Conservation (phyloP, 805 yeast species). For the Lipomyces chichibuensis region DNA sequence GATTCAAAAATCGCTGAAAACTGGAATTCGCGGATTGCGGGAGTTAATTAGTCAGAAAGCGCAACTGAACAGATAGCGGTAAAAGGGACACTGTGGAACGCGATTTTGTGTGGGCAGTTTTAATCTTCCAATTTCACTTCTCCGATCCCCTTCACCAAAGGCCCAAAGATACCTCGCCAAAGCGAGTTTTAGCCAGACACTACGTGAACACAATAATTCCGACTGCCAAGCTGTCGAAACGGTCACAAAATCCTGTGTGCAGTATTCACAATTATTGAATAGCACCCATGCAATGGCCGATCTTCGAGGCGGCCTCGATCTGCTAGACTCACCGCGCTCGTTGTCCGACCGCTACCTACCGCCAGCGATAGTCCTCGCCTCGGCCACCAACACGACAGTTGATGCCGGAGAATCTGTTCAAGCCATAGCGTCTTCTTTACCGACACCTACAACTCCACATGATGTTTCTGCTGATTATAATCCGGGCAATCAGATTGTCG, state of each 20-base stretch:
- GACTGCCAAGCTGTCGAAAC: neutral
- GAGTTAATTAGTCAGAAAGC: neutral
- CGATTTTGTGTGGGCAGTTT: too few species aligned
- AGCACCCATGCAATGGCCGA: slow-evolving; percentile 20
- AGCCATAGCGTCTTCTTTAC: neutral
- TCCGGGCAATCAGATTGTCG: neutral
- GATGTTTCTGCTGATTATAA: too few species aligned
- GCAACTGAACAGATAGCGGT: too few species aligned
- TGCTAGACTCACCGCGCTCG: slow-evolving; percentile 21
- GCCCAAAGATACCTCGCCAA: neutral
- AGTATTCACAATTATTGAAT: neutral
- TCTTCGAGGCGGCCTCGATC: slow-evolving; percentile 24
- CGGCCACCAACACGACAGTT: neutral
- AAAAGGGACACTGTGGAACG: too few species aligned
- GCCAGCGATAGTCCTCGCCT: slow-evolving; percentile 12
- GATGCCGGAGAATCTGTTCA: neutral
- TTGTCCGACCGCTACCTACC: slow-evolving; percentile 22
- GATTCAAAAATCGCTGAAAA: neutral
- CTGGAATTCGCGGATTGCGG: neutral
- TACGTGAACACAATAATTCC: neutral
- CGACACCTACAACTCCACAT: neutral
- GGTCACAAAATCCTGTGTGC: neutral
- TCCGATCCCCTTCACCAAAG: too few species aligned
- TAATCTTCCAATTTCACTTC: too few species aligned
- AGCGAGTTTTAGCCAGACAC: neutral